phyloP scores from a whole-genome alignment of 331 rosid genomes.

The Cydonia oblonga region DNA sequence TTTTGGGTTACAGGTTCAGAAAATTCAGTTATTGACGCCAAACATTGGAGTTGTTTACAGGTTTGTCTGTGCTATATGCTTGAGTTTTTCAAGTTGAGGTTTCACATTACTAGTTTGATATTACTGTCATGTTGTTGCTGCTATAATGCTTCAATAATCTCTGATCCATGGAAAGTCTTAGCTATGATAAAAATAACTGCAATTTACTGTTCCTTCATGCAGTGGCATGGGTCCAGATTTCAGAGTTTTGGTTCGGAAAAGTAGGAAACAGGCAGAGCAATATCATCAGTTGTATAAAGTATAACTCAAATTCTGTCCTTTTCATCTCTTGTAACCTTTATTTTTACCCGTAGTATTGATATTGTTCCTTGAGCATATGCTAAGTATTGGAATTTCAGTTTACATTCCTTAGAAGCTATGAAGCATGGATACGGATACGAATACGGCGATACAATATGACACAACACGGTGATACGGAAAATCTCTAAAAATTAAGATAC shows the following conservation, averaged over 20 bases:
- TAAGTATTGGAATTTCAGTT: neutral
- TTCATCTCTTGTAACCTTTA: neutral
- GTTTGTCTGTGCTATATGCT: conserved; percentile 17
- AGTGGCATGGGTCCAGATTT: conserved; percentile 98
- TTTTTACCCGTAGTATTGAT: neutral
- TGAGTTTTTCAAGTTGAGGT: neutral
- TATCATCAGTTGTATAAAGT: conserved; percentile 81
- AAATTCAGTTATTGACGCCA: conserved; percentile 64
- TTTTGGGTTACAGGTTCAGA: conserved; percentile 49
- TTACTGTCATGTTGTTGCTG: neutral
- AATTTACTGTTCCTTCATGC: conserved; percentile 9
- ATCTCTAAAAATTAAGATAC: too few species aligned
- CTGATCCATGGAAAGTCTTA: neutral
- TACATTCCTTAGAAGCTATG: neutral
- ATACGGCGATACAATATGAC: too few species aligned
- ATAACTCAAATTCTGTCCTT: conserved; percentile 2
- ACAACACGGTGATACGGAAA: too few species aligned
- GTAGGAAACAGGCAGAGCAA: conserved; percentile 94
- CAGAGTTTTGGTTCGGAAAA: conserved; percentile 76
- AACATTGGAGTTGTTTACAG: conserved; percentile 77
- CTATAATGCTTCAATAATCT: neutral
- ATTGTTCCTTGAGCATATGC: neutral
- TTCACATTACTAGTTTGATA: neutral
- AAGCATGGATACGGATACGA: too few species aligned
- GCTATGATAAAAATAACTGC: neutral